Evolutionary conservation across 176 grass and related monocot species (phyloP).

Genomic region (Guadua angustifolia): DNA sequence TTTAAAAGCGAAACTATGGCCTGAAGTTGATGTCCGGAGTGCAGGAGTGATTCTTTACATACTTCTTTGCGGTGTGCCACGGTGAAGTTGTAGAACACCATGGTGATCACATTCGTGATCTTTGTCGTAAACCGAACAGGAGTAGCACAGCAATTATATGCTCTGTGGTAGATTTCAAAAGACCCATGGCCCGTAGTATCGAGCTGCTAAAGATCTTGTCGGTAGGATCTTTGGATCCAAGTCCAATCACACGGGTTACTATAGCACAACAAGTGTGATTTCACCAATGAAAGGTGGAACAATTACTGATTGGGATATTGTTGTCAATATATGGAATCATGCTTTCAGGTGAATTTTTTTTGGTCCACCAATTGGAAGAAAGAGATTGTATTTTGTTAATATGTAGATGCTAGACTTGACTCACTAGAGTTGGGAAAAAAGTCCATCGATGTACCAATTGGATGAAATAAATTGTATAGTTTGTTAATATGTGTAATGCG

Average conservation of each 20-base stretch:
- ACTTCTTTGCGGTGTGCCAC: constrained; percentile 80
- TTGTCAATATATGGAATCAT: constrained; percentile 96
- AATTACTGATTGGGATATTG: constrained; percentile 94
- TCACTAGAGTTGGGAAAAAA: no score
- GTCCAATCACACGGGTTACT: constrained; percentile 75
- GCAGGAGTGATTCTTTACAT: constrained; percentile 98
- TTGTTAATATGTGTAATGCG: no score
- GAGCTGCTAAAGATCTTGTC: constrained; percentile 96
- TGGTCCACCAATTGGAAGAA: no score
- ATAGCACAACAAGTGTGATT: constrained; percentile 89
- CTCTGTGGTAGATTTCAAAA: constrained; percentile 81
- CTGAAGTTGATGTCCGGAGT: constrained; percentile 98
- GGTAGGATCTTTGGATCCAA: constrained; percentile 83
- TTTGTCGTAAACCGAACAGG: constrained; percentile 84
- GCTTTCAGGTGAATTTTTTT: constrained; percentile 92
- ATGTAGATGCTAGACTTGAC: no score
- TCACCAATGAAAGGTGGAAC: constrained; percentile 91
- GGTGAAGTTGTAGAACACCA: constrained; percentile 19
- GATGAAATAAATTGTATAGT: no score
- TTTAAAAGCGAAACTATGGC: constrained; percentile 88
- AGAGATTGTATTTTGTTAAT: no score
- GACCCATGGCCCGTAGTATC: constrained; percentile 94
- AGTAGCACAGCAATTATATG: constrained; percentile 95
- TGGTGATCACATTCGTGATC: constrained; percentile 31
- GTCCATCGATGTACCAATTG: no score